Percentiles rank a stretch among this genome's conserved stretches.
These are phyloP conservation scores for Hamamelis virginiana DNA, from an alignment of 164 flowering plant species.

Conservation along the genomic window DNA sequence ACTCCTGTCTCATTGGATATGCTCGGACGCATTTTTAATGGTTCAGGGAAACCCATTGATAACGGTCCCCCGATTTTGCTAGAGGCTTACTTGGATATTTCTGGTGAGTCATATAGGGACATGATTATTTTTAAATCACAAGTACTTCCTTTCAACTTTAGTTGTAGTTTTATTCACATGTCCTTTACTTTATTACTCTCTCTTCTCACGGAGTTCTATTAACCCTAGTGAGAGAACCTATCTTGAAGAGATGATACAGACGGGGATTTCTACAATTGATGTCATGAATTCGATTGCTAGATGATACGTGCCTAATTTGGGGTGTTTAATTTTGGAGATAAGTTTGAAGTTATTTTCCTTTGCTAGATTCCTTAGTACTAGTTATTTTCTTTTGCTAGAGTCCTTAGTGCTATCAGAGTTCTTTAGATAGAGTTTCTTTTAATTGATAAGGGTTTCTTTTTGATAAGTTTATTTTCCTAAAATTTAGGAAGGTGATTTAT, in stretches of 20 bases:
- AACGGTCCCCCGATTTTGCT: conserved; percentile 98
- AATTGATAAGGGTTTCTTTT: too few relatives aligned
- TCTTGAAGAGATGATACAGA: conserved; percentile 99
- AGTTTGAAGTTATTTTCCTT: too few relatives aligned
- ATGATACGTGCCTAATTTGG: too few relatives aligned
- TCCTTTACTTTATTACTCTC: conserved; percentile 5
- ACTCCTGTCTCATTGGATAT: conserved; percentile 97
- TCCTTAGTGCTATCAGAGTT: too few relatives aligned
- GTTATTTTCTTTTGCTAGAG: too few relatives aligned
- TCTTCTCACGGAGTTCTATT: conserved; percentile 84
- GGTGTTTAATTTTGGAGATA: too few relatives aligned
- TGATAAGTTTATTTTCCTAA: too few relatives aligned
- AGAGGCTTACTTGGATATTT: conserved; percentile 97
- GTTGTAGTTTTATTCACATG: background rate
- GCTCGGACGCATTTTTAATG: conserved; percentile 99
- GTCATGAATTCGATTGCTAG: conserved; percentile 99
- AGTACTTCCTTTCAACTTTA: background rate
- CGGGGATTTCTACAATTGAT: conserved; percentile 97
- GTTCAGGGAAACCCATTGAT: conserved; percentile 98
- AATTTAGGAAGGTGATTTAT: too few relatives aligned
- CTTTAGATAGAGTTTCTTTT: too few relatives aligned
- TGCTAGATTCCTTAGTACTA: too few relatives aligned
- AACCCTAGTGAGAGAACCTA: conserved; percentile 99
- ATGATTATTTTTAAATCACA: background rate
- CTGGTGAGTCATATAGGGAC: conserved; percentile 47